These are phyloP conservation scores for Phytophthora pisi DNA, from an alignment of 352 stramenopile genomes.

Conservation along the genomic window DNA sequence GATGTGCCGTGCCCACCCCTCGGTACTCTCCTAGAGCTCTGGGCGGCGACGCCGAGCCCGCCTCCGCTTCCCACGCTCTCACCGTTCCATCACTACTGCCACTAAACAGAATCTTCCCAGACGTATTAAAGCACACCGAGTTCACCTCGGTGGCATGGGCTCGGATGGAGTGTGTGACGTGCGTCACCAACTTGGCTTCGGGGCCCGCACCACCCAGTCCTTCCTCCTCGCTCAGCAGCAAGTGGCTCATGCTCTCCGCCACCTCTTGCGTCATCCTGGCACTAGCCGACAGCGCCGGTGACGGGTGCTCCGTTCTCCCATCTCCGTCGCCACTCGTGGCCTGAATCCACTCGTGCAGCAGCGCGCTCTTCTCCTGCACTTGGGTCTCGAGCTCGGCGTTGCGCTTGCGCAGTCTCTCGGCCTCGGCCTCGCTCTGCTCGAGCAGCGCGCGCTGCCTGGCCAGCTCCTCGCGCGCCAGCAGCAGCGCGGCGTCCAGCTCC, in stretches of 20 bases:
- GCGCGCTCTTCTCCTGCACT: slow-evolving; percentile 58
- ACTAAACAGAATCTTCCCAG: slow-evolving; percentile 82
- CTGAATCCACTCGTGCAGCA: slow-evolving; percentile 72
- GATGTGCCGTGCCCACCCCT: slow-evolving; percentile 78
- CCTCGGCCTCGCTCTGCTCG: slow-evolving; percentile 56
- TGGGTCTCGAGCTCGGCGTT: slow-evolving; percentile 60
- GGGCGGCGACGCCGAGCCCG: slow-evolving; percentile 28
- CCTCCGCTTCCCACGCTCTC: slow-evolving; percentile 72
- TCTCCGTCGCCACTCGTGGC: slow-evolving; percentile 35
- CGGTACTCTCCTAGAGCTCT: slow-evolving; percentile 74
- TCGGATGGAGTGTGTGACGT: slow-evolving; percentile 62
- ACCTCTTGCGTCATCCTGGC: slow-evolving; percentile 44
- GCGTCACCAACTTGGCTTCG: slow-evolving; percentile 40
- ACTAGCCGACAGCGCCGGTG: slow-evolving; percentile 26
- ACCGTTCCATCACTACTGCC: slow-evolving; percentile 85
- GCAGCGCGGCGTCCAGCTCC: slow-evolving; percentile 61
- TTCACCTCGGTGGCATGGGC: slow-evolving; percentile 87
- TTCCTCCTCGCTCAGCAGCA: slow-evolving; percentile 38
- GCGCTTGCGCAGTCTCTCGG: slow-evolving; percentile 41
- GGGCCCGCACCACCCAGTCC: slow-evolving; percentile 16
- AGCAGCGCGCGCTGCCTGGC: slow-evolving; percentile 57
- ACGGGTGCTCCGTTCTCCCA: slow-evolving; percentile 1
- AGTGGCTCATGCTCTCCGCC: slow-evolving; percentile 51
- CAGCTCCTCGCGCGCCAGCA: slow-evolving; percentile 61
- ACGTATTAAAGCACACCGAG: slow-evolving; percentile 85